Conservation (phyloP, 169 alveolate genomes). For the Miamiensis avidus region DNA sequence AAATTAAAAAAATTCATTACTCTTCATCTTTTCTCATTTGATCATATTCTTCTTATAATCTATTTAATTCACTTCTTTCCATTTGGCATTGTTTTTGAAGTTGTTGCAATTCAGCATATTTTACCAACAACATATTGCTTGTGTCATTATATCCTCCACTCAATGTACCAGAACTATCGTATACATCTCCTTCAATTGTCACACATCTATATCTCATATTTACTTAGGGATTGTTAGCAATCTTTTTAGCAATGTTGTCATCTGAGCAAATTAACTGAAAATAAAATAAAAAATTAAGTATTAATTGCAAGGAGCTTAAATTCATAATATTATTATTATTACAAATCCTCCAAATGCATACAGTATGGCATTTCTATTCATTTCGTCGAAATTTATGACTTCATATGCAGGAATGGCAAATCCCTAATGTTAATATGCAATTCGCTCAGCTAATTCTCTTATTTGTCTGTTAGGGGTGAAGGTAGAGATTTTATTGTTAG, state of each 20-base stretch:
- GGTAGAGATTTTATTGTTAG: constrained; percentile 59
- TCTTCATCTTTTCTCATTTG: constrained; percentile 17
- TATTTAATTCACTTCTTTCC: constrained; percentile 44
- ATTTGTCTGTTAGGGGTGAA: constrained; percentile 33
- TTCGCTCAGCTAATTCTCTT: constrained; percentile 45
- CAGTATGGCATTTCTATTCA: constrained; percentile 70
- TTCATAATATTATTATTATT: no score
- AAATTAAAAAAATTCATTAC: not conserved
- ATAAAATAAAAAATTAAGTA: no score
- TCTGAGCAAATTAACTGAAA: constrained; percentile 76
- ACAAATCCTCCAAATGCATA: constrained; percentile 74
- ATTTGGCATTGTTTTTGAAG: constrained; percentile 53
- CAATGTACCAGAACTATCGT: constrained; percentile 90
- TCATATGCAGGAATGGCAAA: constrained; percentile 54
- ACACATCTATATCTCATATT: constrained; percentile 82
- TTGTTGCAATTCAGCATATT: constrained; percentile 49
- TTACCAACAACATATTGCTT: constrained; percentile 16
- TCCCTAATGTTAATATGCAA: constrained; percentile 64
- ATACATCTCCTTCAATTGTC: constrained; percentile 91
- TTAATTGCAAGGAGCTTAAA: no score
- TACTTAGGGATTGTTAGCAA: constrained; percentile 80
- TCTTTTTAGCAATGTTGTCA: constrained; percentile 79
- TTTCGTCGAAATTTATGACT: constrained; percentile 66
- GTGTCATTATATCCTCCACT: constrained; percentile 90
- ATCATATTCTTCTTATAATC: constrained; percentile 9